These are phyloP conservation scores for Graphium sp. DNA, from an alignment of 2,329 filamentous ascomycete genomes.

Conservation along the genomic window DNA sequence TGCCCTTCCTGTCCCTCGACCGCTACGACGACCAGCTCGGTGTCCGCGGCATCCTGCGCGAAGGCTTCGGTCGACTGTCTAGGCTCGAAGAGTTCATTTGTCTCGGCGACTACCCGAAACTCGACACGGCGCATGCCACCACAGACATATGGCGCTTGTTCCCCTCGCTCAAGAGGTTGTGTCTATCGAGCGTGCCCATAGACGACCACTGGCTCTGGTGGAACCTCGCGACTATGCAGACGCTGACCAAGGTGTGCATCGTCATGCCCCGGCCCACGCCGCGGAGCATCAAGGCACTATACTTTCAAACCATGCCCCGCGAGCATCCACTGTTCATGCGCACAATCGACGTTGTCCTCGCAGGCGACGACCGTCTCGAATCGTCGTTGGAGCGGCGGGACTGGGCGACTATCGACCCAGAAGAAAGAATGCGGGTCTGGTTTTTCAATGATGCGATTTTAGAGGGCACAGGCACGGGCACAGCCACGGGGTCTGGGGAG, in stretches of 20 bases:
- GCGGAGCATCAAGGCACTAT: slow-evolving; percentile 1
- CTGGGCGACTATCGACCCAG: too few species aligned
- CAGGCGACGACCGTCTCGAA: background rate
- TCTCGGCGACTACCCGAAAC: slow-evolving; percentile 25
- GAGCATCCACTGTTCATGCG: background rate
- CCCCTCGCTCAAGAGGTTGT: slow-evolving; percentile 21
- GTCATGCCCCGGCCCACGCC: slow-evolving; percentile 1
- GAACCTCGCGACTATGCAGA: slow-evolving; percentile 16
- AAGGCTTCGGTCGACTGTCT: slow-evolving; percentile 24
- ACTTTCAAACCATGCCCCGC: background rate
- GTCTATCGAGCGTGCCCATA: slow-evolving; percentile 21
- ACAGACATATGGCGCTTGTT: slow-evolving; percentile 24
- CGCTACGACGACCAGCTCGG: slow-evolving; percentile 22
- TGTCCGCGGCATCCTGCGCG: slow-evolving; percentile 20
- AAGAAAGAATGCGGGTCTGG: slow-evolving; percentile 1
- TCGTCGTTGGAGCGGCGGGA: background rate
- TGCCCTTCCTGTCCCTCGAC: slow-evolving; percentile 25
- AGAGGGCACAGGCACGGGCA: too few species aligned
- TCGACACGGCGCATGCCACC: slow-evolving; percentile 15
- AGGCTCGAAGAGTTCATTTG: slow-evolving; percentile 29
- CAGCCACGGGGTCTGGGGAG: too few species aligned
- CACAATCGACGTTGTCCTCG: background rate
- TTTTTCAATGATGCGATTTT: too few species aligned
- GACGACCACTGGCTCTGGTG: slow-evolving; percentile 20
- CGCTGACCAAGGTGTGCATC: slow-evolving; percentile 9